Conservation (phyloP, 1,284 basidiomycete species). For the Naganishia cerealis region DNA sequence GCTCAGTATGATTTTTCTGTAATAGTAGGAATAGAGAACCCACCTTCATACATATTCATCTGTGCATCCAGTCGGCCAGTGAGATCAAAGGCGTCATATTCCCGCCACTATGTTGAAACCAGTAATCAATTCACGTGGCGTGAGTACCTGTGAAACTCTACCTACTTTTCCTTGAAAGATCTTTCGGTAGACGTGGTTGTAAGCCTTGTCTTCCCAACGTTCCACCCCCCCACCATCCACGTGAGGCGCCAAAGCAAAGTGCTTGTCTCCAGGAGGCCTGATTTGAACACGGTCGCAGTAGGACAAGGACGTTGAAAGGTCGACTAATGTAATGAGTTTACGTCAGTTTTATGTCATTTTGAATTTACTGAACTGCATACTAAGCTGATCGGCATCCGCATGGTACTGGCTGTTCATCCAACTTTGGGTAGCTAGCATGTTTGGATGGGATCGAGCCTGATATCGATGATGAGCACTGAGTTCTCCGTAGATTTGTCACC, state of each 20-base stretch:
- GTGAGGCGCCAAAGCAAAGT: constrained; percentile 72
- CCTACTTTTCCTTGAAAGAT: constrained; percentile 64
- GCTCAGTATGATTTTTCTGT: not conserved
- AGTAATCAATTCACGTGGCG: not conserved
- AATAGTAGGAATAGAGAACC: not conserved
- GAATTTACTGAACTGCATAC: constrained; percentile 45
- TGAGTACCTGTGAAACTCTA: constrained; percentile 52
- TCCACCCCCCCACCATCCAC: constrained; percentile 72
- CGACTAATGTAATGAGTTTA: constrained; percentile 36
- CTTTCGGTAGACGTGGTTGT: constrained; percentile 58
- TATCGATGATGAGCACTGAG: not conserved
- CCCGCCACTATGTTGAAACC: not conserved
- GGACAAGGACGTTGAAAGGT: constrained; percentile 63
- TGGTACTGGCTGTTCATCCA: constrained; percentile 48
- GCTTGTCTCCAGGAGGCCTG: constrained; percentile 67
- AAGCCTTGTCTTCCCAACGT: constrained; percentile 67
- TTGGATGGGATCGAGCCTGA: constrained; percentile 68
- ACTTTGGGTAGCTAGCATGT: constrained; percentile 60
- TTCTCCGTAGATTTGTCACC: no score
- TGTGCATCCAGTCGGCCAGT: constrained; percentile 60
- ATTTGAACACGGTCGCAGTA: constrained; percentile 77
- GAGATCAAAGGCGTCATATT: constrained; percentile 32
- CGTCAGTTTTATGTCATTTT: constrained; percentile 39
- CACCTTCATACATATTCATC: constrained; percentile 60
- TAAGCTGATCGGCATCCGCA: constrained; percentile 21